Base-by-base conservation (phyloP, 2,329 filamentous ascomycete genomes). In the Aspergillus sp. region DNA sequence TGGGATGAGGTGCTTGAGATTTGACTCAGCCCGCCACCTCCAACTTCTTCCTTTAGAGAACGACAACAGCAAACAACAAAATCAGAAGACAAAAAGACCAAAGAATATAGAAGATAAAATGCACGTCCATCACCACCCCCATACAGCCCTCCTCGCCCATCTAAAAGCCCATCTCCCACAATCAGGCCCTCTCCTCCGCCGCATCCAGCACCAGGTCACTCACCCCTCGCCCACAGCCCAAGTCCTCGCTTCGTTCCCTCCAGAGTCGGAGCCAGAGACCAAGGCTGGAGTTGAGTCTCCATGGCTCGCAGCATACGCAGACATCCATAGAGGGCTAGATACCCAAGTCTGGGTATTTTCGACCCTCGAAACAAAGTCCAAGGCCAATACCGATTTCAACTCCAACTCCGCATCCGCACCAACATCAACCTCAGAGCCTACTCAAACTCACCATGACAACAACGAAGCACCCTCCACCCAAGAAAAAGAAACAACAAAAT, bases 261-360 rank as follows among this genome's bases (percentile, higher is more conserved):
- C 34, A 19, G 37, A 19, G 3, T 41, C 49, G 7, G 22, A n/a
- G 17, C 5, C 34, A 8, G 27, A 40, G 34, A 15, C 19, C 13
- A 17, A 27, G 19, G 37, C 33, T 27, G 8, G 24, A 48, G 12
- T 5, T 3, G 37, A 47, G 5, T 15, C 30, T 7, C 72, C 73
- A 41, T 79, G 77, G 77, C 66, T 78, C 40, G 73, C 69, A 52
- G 75, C 74, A 7, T 68, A 73, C 50, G 72, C 77, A 48, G 75
- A 79, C 67, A 66, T 79, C 5, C 67, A 66, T 52, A 61, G 65
- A 17, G 68, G 73, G 27, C 71, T 70, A 12, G 72, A 77, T 54
- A 78, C 76, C n/a, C 76, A 79, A 57, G 66, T 76, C 19, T 68
- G 72, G 64, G 27, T 76, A 17, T 79, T 76, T 56, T 77, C 74